These are phyloP conservation scores for Aphanomyces cochlioides DNA, from an alignment of 352 stramenopile species.

Conservation along the genomic window DNA sequence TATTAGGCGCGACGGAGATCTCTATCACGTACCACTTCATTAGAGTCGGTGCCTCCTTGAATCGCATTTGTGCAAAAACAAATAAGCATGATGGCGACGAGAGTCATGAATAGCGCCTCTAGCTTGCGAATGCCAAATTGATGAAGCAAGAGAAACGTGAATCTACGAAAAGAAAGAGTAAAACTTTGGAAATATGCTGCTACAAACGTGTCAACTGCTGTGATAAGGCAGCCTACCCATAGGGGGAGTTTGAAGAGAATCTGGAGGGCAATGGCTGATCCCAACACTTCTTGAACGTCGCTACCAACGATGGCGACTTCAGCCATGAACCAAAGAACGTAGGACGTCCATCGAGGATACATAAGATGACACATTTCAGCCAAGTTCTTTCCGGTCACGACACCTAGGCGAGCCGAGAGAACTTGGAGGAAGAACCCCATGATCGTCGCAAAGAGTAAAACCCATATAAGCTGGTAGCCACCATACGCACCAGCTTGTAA, in stretches of 20 bases:
- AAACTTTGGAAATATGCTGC: neutral
- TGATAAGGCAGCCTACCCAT: slow-evolving; percentile 85
- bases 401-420: slow-evolving; percentile 88
- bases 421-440: slow-evolving; percentile 92
- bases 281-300: slow-evolving; percentile 91
- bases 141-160: slow-evolving; percentile 93
- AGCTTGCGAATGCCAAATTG: slow-evolving; percentile 91
- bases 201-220: slow-evolving; percentile 34
- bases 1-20: neutral
- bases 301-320: slow-evolving; percentile 90
- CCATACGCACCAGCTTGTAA: slow-evolving; percentile 90
- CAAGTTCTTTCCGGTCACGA: slow-evolving; percentile 89
- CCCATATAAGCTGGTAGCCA: slow-evolving; percentile 89
- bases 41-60: slow-evolving; percentile 60
- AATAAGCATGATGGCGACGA: slow-evolving; percentile 92
- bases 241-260: slow-evolving; percentile 87
- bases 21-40: slow-evolving; percentile 44
- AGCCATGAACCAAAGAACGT: slow-evolving; percentile 89
- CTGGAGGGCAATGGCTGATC: slow-evolving; percentile 88
- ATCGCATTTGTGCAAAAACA: slow-evolving; percentile 91
- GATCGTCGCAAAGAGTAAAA: slow-evolving; percentile 85
- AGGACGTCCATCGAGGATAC: slow-evolving; percentile 72
- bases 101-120: slow-evolving; percentile 88
- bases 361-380: slow-evolving; percentile 79
- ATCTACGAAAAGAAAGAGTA: slow-evolving; percentile 34